Evolutionary conservation across 768 basidiomycete genomes (phyloP).

Genomic region (Lactarius quietus): DNA sequence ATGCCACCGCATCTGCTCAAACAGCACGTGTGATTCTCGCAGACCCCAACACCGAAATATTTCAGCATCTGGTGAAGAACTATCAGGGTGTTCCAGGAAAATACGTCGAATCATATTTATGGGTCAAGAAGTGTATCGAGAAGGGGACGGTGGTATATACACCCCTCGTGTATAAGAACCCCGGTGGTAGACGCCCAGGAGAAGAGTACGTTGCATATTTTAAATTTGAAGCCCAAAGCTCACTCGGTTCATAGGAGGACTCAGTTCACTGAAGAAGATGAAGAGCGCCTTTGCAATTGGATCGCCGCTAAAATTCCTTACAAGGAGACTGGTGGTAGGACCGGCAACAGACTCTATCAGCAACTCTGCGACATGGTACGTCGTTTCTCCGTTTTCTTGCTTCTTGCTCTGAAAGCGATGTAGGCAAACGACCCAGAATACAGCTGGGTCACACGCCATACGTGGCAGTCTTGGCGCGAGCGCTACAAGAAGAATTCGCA

Average conservation of each 20-base stretch:
- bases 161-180: slow-evolving; percentile 78
- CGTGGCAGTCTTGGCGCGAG: slow-evolving; percentile 90
- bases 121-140: slow-evolving; percentile 83
- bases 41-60: slow-evolving; percentile 75
- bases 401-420: not conserved
- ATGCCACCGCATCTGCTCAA: slow-evolving; percentile 66
- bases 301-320: slow-evolving; percentile 82
- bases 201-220: slow-evolving; percentile 59
- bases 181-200: slow-evolving; percentile 74
- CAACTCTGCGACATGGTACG: slow-evolving; percentile 71
- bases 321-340: slow-evolving; percentile 77
- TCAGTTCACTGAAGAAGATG: slow-evolving; percentile 74
- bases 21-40: slow-evolving; percentile 74
- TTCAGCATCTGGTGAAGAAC: slow-evolving; percentile 65
- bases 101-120: slow-evolving; percentile 75
- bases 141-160: slow-evolving; percentile 62
- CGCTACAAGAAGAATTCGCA: slow-evolving; percentile 79
- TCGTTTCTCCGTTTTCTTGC: not conserved
- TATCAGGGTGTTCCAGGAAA: slow-evolving; percentile 69
- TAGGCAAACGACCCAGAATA: slow-evolving; percentile 69
- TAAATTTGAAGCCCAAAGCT: not conserved
- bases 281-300: slow-evolving; percentile 70
- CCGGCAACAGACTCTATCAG: slow-evolving; percentile 79
- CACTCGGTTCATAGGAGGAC: slow-evolving; percentile 51
- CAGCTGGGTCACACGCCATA: slow-evolving; percentile 76